A percentile compares a stretch with the other conserved stretches of the same genome.
Evolutionary conservation across 768 basidiomycete species (phyloP).

Genomic region (Chiua virens): DNA sequence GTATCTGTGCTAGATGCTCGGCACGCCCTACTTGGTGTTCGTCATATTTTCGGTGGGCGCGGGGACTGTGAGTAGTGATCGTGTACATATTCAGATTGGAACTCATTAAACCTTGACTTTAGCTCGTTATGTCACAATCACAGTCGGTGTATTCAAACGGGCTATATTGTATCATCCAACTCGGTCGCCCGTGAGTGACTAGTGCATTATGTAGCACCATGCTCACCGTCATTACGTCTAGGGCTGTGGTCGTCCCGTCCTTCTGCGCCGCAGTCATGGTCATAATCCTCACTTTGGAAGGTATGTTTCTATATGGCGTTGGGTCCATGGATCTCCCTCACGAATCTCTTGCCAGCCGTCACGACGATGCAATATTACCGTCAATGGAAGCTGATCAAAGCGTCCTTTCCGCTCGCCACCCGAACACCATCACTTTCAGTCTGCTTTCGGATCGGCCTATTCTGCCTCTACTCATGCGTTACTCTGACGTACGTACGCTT

Average conservation of each 20-base stretch:
- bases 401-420: conserved; percentile 42
- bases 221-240: conserved; percentile 22
- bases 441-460: conserved; percentile 41
- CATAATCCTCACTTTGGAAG: conserved; percentile 45
- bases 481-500: conserved; percentile 40
- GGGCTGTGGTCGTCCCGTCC: conserved; percentile 38
- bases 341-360: conserved; percentile 32
- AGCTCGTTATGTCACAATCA: conserved; percentile 19
- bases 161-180: conserved; percentile 48
- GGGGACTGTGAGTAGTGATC: conserved; percentile 38
- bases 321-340: background rate
- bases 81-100: conserved; percentile 10
- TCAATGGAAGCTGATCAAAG: conserved; percentile 37
- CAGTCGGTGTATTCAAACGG: conserved; percentile 37
- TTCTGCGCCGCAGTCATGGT: conserved; percentile 44
- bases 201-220: conserved; percentile 1
- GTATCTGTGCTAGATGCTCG: conserved; percentile 31
- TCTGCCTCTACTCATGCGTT: conserved; percentile 45
- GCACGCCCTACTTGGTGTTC: conserved; percentile 43
- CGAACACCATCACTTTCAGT: conserved; percentile 37
- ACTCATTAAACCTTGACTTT: conserved; percentile 11
- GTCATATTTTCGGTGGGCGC: conserved; percentile 39
- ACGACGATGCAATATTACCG: conserved; percentile 44
- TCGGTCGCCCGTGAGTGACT: conserved; percentile 36
- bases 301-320: conserved; percentile 27